These are phyloP conservation scores for Gamsiella multidivaricata DNA, from an alignment of 192 early-diverging fungal genomes.

Conservation along the genomic window DNA sequence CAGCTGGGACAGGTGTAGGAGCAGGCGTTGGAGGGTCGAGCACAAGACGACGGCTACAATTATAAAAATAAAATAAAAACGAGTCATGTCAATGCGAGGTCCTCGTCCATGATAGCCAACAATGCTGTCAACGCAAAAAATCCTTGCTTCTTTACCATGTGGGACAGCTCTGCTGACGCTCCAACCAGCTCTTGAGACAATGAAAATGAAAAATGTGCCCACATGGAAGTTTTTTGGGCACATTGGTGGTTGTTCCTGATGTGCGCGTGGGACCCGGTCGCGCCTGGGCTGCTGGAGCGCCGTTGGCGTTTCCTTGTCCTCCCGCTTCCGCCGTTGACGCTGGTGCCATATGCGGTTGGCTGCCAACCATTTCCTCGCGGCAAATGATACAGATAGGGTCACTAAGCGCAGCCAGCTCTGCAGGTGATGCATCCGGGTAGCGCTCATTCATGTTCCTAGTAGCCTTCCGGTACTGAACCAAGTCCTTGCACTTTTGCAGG, in stretches of 20 bases:
- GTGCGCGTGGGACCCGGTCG: constrained; percentile 33
- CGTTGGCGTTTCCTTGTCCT: constrained; percentile 5
- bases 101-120: too few relatives aligned
- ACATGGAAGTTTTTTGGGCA: constrained; percentile 94
- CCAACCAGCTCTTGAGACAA: constrained; percentile 96
- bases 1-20: constrained; percentile 20
- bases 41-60: constrained; percentile 62
- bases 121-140: too few relatives aligned
- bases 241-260: constrained; percentile 61
- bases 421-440: constrained; percentile 91
- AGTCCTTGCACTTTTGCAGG: constrained; percentile 86
- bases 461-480: constrained; percentile 92
- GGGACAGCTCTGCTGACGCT: constrained; percentile 97
- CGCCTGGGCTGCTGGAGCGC: neutral
- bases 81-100: constrained; percentile 39
- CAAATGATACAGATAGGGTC: constrained; percentile 97
- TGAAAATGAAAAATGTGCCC: constrained; percentile 98
- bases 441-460: constrained; percentile 96
- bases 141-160: constrained; percentile 89
- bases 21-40: constrained; percentile 52
- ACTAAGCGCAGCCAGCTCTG: constrained; percentile 76
- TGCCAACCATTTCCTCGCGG: constrained; percentile 90
- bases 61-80: constrained; percentile 9
- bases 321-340: constrained; percentile 8
- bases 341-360: constrained; percentile 5